These are phyloP conservation scores for Arabis hirsuta DNA, from an alignment of 345 rosid genomes.

Conservation along the genomic window DNA sequence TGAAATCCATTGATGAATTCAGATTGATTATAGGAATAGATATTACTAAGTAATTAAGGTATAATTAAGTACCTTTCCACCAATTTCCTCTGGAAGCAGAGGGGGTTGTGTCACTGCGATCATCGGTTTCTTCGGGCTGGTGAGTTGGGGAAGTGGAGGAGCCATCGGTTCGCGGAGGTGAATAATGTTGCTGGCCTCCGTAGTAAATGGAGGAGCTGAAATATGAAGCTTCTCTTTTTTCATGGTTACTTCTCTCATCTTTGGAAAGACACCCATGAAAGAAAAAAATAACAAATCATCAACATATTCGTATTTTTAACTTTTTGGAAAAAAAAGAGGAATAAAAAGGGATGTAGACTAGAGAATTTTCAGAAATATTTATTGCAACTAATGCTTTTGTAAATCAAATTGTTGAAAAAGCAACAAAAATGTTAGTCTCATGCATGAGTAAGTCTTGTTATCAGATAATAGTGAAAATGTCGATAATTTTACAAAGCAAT, in stretches of 20 bases:
- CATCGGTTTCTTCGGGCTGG: conserved; percentile 45
- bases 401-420: background rate
- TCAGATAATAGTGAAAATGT: background rate
- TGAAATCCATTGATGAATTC: background rate
- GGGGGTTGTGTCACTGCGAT: conserved; percentile 39
- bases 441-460: background rate
- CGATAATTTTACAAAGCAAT: background rate
- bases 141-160: conserved; percentile 23
- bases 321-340: background rate
- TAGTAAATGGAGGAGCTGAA: conserved; percentile 86
- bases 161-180: conserved; percentile 54
- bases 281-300: background rate
- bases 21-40: background rate
- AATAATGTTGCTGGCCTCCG: conserved; percentile 90
- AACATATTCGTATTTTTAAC: background rate
- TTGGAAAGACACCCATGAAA: conserved; percentile 3
- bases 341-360: background rate
- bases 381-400: background rate
- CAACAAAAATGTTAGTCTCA: background rate
- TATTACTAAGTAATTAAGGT: background rate
- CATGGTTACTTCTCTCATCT: conserved; percentile 41
- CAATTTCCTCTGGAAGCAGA: conserved; percentile 87
- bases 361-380: background rate
- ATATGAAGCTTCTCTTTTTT: conserved; percentile 60
- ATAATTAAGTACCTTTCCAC: conserved; percentile 76